phyloP scores from a whole-genome alignment of 495 filamentous ascomycete species.

The Trichoderma asperelloides region DNA sequence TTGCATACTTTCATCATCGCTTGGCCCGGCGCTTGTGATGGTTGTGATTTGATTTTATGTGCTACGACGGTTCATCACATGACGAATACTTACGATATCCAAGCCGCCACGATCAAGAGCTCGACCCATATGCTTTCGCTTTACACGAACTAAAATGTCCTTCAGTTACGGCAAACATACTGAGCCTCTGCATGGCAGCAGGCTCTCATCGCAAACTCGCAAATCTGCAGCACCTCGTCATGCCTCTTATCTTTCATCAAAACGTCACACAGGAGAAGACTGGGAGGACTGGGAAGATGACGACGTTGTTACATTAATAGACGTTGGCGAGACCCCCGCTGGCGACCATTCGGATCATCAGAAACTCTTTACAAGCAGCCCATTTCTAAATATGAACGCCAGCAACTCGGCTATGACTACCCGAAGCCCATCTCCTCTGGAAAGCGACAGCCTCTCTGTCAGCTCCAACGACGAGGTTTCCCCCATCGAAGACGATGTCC shows the following conservation, averaged over 20 bases:
- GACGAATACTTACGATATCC: background rate
- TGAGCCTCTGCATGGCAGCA: background rate
- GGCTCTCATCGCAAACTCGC: background rate
- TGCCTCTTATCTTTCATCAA: background rate
- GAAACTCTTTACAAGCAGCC: background rate
- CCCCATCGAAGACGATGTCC: background rate
- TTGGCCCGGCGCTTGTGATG: background rate
- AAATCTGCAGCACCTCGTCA: background rate
- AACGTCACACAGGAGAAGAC: constrained; percentile 24
- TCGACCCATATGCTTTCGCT: background rate
- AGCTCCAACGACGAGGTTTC: constrained; percentile 17
- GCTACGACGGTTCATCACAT: background rate
- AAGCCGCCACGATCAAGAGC: background rate
- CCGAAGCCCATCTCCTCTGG: constrained; percentile 14
- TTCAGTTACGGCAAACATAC: background rate
- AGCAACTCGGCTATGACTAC: background rate
- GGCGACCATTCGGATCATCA: background rate
- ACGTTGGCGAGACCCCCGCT: constrained; percentile 14
- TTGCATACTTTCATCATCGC: background rate
- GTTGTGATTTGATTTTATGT: background rate
- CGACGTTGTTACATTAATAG: constrained; percentile 23
- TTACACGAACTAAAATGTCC: background rate
- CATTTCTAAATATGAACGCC: background rate
- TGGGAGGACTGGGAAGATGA: constrained; percentile 43
- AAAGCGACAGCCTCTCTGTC: constrained; percentile 15